Conservation (phyloP, 1,284 basidiomycete genomes). For the Violaceomyces palustris region DNA sequence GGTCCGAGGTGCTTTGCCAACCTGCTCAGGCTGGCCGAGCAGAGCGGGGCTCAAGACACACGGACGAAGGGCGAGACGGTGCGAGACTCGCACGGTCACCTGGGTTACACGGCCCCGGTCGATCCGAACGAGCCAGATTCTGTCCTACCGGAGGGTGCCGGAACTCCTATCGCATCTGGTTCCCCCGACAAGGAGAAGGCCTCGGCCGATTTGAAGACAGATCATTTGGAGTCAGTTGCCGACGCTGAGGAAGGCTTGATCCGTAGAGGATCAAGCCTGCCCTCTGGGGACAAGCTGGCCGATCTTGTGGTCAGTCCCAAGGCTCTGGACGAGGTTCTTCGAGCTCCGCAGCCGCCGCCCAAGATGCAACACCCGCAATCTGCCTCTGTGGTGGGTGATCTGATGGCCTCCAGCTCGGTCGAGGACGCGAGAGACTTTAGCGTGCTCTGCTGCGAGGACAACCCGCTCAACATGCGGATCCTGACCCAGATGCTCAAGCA, state of each 20-base stretch:
- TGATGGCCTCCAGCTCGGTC: not conserved
- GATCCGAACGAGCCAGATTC: constrained; percentile 6
- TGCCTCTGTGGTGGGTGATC: not conserved
- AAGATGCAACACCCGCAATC: constrained; percentile 2
- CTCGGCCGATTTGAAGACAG: constrained; percentile 2
- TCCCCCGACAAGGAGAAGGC: no score
- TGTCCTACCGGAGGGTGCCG: constrained; percentile 2
- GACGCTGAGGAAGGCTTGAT: not conserved
- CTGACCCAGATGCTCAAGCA: constrained; percentile 26
- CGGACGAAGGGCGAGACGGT: constrained; percentile 3
- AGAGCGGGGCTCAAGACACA: constrained; percentile 6
- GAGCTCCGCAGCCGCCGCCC: constrained; percentile 12
- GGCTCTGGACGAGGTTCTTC: constrained; percentile 24
- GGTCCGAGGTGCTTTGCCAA: constrained; percentile 24
- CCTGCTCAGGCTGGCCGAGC: constrained; percentile 20
- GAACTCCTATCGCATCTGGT: constrained; percentile 2
- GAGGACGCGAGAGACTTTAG: constrained; percentile 6
- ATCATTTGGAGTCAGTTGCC: constrained; percentile 4
- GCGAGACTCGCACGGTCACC: constrained; percentile 11
- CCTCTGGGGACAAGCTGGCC: constrained; percentile 10
- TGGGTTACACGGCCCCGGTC: constrained; percentile 14
- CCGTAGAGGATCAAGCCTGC: not conserved
- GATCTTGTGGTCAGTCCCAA: constrained; percentile 17
- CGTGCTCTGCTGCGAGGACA: constrained; percentile 42
- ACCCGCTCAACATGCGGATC: constrained; percentile 37